Percentiles rank a stretch among this genome's conserved stretches.
Evolutionary conservation across 768 basidiomycete species (phyloP).

Genomic region (Amanita rubescens): DNA sequence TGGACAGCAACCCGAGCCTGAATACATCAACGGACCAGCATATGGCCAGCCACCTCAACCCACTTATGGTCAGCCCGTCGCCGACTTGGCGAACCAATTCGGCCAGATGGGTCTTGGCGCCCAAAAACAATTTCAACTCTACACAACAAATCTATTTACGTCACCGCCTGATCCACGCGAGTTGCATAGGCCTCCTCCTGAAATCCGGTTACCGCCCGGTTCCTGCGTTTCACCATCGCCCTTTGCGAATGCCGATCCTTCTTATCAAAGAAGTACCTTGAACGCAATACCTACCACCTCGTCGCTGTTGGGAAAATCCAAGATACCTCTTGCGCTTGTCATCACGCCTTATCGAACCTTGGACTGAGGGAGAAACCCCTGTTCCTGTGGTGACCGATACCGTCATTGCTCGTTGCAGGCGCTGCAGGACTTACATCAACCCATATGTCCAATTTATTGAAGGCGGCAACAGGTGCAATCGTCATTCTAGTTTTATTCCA

Average conservation of each 20-base stretch:
- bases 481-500: slow-evolving; percentile 8
- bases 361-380: slow-evolving; percentile 71
- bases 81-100: slow-evolving; percentile 77
- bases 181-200: slow-evolving; percentile 74
- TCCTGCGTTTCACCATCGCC: slow-evolving; percentile 74
- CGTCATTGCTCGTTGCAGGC: slow-evolving; percentile 91
- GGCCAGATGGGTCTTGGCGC: slow-evolving; percentile 79
- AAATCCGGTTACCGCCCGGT: slow-evolving; percentile 83
- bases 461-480: slow-evolving; percentile 74
- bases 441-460: slow-evolving; percentile 98
- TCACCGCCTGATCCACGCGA: slow-evolving; percentile 89
- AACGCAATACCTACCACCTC: slow-evolving; percentile 92
- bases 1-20: slow-evolving; percentile 38
- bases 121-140: slow-evolving; percentile 70
- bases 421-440: slow-evolving; percentile 96
- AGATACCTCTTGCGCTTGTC: slow-evolving; percentile 83
- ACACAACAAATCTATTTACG: slow-evolving; percentile 88
- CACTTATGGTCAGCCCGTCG: slow-evolving; percentile 44
- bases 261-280: slow-evolving; percentile 87
- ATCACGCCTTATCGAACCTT: slow-evolving; percentile 87
- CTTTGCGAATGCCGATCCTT: slow-evolving; percentile 77
- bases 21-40: slow-evolving; percentile 34
- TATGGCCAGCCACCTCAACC: slow-evolving; percentile 31
- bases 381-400: slow-evolving; percentile 92
- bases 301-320: slow-evolving; percentile 80